Evolutionary conservation across 2,329 filamentous ascomycete species (phyloP).

Genomic region (Beauveria asiatica): DNA sequence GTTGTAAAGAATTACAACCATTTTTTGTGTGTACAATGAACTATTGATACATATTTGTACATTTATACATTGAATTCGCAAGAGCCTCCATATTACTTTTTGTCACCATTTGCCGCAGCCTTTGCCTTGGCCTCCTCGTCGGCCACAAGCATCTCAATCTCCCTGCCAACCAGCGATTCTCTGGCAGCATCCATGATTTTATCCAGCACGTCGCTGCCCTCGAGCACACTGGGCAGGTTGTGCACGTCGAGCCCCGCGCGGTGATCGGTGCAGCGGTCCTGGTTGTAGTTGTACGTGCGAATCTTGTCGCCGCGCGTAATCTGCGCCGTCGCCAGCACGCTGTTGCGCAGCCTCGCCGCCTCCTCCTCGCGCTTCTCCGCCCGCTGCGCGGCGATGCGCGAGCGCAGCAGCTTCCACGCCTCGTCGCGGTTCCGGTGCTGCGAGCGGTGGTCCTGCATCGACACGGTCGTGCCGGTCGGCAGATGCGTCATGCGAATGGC

Average conservation of each 20-base stretch:
- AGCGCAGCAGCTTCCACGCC: constrained; percentile 78
- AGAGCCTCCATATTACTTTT: too few species aligned
- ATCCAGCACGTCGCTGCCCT: constrained; percentile 62
- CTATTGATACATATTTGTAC: too few species aligned
- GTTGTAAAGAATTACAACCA: not conserved
- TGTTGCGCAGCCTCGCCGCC: constrained; percentile 63
- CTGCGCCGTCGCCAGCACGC: constrained; percentile 68
- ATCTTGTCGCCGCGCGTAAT: constrained; percentile 93
- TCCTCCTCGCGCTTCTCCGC: constrained; percentile 80
- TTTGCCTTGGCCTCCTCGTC: constrained; percentile 41
- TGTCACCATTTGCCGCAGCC: not conserved
- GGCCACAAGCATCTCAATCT: constrained; percentile 63
- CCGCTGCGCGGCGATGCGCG: constrained; percentile 69
- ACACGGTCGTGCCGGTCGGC: constrained; percentile 77
- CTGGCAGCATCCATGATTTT: constrained; percentile 70
- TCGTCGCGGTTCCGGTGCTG: constrained; percentile 82
- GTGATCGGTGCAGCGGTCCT: constrained; percentile 80
- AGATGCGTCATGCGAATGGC: constrained; percentile 87
- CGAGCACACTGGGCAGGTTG: constrained; percentile 72
- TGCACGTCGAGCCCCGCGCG: constrained; percentile 71
- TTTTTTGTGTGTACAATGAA: not conserved
- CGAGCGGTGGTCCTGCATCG: constrained; percentile 86
- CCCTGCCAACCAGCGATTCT: constrained; percentile 65
- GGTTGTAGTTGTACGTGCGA: constrained; percentile 74
- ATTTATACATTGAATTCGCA: too few species aligned